Percentiles rank a stretch among this genome's conserved stretches.
Evolutionary conservation across 805 yeast species (phyloP).

Genomic region (Hanseniaspora meyeri): DNA sequence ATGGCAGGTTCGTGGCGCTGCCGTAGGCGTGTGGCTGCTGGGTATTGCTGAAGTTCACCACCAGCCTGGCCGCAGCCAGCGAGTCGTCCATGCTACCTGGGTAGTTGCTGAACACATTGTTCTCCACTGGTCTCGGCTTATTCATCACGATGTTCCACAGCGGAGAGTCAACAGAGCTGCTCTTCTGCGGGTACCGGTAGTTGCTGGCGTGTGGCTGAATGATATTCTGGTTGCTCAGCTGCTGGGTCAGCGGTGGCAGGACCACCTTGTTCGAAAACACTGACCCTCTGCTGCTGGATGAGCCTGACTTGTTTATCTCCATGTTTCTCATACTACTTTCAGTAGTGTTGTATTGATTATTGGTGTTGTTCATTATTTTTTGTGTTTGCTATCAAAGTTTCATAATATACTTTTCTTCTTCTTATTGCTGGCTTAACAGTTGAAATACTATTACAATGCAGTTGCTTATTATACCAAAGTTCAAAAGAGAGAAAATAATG

Average conservation of each 20-base stretch:
- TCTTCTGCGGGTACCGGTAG: not conserved
- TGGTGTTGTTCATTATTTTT: not conserved
- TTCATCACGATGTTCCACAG: not conserved
- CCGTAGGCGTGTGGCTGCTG: not conserved
- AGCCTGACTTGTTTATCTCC: not conserved
- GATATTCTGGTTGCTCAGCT: not conserved
- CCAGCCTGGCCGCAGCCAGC: conserved; percentile 3
- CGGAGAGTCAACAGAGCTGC: not conserved
- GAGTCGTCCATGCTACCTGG: not conserved
- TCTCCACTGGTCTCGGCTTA: not conserved
- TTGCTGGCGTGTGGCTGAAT: not conserved
- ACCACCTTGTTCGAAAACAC: not conserved
- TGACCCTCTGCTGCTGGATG: not conserved
- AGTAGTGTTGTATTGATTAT: not conserved
- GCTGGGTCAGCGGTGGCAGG: not conserved
- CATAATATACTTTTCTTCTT: not conserved
- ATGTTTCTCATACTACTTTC: conserved; percentile 13
- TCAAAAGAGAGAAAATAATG: too few relatives aligned
- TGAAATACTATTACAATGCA: too few relatives aligned
- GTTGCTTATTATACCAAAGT: too few relatives aligned
- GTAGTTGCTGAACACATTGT: not conserved
- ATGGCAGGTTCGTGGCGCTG: not conserved
- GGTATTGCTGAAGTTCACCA: conserved; percentile 7
- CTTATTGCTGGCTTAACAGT: not conserved
- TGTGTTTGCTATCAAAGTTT: not conserved